These are phyloP conservation scores for Chloropicon primus DNA, from an alignment of 139 green algal genomes.

Conservation along the genomic window DNA sequence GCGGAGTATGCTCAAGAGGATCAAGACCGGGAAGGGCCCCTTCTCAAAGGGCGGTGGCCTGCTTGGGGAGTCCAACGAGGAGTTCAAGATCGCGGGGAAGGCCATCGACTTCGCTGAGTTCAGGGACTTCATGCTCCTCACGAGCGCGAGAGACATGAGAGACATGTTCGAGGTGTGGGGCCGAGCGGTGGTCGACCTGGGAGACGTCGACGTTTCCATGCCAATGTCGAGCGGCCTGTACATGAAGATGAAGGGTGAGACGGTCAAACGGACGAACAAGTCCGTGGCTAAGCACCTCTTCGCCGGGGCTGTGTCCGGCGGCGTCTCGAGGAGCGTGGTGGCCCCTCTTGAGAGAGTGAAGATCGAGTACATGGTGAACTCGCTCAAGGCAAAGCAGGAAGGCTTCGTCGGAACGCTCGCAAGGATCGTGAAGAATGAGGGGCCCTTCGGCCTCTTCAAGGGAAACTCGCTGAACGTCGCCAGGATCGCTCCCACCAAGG, in stretches of 20 bases:
- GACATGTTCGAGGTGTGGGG: background rate
- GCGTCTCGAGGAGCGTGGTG: conserved; percentile 51
- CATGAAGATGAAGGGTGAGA: background rate
- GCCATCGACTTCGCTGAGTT: background rate
- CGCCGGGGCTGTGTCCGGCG: conserved; percentile 57
- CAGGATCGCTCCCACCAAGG: conserved; percentile 49
- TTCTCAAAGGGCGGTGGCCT: background rate
- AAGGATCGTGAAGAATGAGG: conserved; percentile 15
- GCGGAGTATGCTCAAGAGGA: background rate
- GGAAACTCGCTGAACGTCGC: conserved; percentile 63
- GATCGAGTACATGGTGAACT: conserved; percentile 45
- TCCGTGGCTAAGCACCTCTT: conserved; percentile 44
- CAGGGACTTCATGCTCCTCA: background rate
- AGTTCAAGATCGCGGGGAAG: background rate
- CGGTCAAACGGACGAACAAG: background rate
- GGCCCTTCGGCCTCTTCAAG: conserved; percentile 45
- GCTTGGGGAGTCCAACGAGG: background rate
- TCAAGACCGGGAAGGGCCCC: background rate
- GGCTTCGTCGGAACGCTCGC: background rate
- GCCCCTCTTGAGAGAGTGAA: conserved; percentile 66
- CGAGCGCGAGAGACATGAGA: background rate
- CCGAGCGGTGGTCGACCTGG: background rate
- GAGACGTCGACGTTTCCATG: background rate
- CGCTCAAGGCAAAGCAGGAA: conserved; percentile 2
- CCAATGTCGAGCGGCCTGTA: background rate